These are phyloP conservation scores for Tylopilus balloui DNA, from an alignment of 768 basidiomycete genomes.

Conservation along the genomic window DNA sequence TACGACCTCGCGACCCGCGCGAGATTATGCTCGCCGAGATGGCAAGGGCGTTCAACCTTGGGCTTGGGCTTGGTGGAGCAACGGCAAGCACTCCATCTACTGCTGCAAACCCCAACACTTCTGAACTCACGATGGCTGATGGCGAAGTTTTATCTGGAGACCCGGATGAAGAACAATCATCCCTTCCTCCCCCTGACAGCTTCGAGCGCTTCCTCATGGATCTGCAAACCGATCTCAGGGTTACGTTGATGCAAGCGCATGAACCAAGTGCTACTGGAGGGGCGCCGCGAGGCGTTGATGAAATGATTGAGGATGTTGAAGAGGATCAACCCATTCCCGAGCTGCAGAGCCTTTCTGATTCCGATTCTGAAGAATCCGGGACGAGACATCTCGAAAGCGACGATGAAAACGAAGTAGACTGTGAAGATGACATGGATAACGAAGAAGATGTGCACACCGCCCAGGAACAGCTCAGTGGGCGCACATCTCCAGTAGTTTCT, in stretches of 20 bases:
- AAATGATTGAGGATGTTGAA: constrained; percentile 12
- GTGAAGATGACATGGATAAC: constrained; percentile 28
- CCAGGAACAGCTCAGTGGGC: constrained; percentile 21
- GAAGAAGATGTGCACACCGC: constrained; percentile 24
- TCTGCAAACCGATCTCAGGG: constrained; percentile 67
- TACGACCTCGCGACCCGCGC: constrained; percentile 43
- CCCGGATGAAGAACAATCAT: constrained; percentile 13
- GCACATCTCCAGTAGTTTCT: constrained; percentile 25
- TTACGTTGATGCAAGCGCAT: constrained; percentile 47
- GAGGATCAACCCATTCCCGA: constrained; percentile 24
- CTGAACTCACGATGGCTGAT: constrained; percentile 8
- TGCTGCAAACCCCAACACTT: constrained; percentile 4
- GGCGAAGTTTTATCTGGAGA: constrained; percentile 5
- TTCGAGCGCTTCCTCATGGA: constrained; percentile 82
- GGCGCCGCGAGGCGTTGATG: constrained; percentile 7
- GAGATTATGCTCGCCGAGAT: constrained; percentile 77
- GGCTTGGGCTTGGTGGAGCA: constrained; percentile 47
- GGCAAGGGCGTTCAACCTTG: constrained; percentile 75
- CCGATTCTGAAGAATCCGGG: constrained; percentile 28
- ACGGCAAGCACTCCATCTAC: constrained; percentile 4
- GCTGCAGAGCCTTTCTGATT: constrained; percentile 21
- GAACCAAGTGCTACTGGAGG: constrained; percentile 7
- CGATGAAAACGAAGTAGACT: constrained; percentile 26
- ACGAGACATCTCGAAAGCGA: constrained; percentile 13
- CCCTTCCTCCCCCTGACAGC: constrained; percentile 52